Evolutionary conservation across 2,329 filamentous ascomycete genomes (phyloP).

Genomic region (Arthrobotrys iridis): DNA sequence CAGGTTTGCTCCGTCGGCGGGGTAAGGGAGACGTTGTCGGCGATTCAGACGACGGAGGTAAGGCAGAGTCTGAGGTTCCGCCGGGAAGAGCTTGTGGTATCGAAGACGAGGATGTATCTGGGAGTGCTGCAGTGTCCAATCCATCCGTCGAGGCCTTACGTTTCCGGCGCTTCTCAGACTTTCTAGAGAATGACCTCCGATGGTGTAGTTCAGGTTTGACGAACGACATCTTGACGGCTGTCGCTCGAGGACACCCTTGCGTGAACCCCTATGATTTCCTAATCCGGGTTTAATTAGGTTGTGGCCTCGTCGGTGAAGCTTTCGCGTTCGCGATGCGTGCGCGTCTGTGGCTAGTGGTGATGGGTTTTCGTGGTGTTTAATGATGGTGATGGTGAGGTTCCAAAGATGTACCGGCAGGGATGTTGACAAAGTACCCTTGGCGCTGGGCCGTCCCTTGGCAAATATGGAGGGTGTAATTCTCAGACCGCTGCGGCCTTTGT

Average conservation of each 20-base stretch:
- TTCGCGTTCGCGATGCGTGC: constrained; percentile 46
- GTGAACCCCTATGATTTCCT: constrained; percentile 40
- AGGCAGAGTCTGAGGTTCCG: constrained; percentile 24
- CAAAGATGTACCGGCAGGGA: constrained; percentile 22
- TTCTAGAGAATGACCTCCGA: constrained; percentile 44
- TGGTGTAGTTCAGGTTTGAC: constrained; percentile 48
- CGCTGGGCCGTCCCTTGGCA: constrained; percentile 13
- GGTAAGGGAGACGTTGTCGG: constrained; percentile 12
- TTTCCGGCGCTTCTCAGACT: constrained; percentile 14
- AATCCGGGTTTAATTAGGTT: constrained; percentile 33
- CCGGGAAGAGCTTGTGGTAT: constrained; percentile 17
- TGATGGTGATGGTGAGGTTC: constrained; percentile 27
- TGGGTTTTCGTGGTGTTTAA: constrained; percentile 27
- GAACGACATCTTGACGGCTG: constrained; percentile 32
- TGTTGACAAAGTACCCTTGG: constrained; percentile 50
- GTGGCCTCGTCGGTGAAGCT: constrained; percentile 25
- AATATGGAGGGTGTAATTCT: constrained; percentile 33
- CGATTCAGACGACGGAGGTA: constrained; percentile 23
- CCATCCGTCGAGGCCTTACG: constrained; percentile 23
- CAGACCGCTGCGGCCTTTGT: constrained; percentile 35
- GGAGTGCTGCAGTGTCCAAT: neutral
- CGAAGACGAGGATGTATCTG: constrained; percentile 28
- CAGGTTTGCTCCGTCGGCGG: constrained; percentile 30
- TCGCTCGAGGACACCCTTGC: neutral
- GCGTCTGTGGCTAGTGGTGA: constrained; percentile 49